These are phyloP conservation scores for Suillus fuscotomentosus DNA, from an alignment of 768 basidiomycete species.

Conservation along the genomic window DNA sequence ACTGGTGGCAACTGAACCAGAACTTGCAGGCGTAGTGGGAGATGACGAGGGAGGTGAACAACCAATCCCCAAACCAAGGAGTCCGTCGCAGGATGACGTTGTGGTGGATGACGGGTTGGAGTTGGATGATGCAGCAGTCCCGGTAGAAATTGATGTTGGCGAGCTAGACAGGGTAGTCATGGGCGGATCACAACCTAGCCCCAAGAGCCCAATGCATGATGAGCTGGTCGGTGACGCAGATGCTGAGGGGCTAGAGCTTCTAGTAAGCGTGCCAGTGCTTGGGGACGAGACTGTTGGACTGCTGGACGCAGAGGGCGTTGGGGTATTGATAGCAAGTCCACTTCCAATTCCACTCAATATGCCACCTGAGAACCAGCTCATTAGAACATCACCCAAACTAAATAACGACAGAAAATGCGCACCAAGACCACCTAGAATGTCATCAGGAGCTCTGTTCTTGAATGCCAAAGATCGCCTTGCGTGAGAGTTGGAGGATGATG, in stretches of 20 bases:
- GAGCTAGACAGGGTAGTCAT: not conserved
- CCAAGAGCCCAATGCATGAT: conserved; percentile 9
- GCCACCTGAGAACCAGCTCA: not conserved
- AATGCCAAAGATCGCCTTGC: conserved; percentile 30
- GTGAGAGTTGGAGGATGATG: conserved; percentile 36
- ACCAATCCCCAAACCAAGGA: conserved; percentile 14
- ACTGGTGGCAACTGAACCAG: not conserved
- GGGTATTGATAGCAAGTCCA: not conserved
- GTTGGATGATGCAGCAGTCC: not conserved
- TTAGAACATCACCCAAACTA: not conserved
- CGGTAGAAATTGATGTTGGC: not conserved
- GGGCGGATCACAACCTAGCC: conserved; percentile 7
- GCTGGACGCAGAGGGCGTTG: conserved; percentile 16
- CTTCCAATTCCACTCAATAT: not conserved
- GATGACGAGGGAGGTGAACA: conserved; percentile 7
- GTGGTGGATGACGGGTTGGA: not conserved
- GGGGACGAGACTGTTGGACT: conserved; percentile 4
- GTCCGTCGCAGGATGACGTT: conserved; percentile 1
- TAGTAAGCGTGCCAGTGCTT: not conserved
- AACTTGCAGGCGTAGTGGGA: conserved; percentile 2
- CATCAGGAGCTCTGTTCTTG: conserved; percentile 21
- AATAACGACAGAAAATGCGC: conserved; percentile 15
- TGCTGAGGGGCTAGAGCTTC: not conserved
- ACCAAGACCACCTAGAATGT: conserved; percentile 9
- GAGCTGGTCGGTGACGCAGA: not conserved